Evolutionary conservation across 768 basidiomycete species (phyloP).

Genomic region (Leccinum variicolor): DNA sequence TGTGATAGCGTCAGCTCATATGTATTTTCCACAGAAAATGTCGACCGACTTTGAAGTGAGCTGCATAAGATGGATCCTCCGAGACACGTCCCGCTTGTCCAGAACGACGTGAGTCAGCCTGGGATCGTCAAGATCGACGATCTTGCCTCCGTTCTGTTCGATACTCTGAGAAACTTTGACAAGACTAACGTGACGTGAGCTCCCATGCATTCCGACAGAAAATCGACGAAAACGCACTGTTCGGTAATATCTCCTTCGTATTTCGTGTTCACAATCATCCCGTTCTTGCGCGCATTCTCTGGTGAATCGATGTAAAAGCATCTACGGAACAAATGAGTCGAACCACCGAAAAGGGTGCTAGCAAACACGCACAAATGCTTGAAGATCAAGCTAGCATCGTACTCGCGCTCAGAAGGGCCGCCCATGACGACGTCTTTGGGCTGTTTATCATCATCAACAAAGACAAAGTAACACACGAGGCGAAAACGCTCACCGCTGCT

Average conservation of each 20-base stretch:
- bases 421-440: constrained; percentile 59
- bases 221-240: constrained; percentile 40
- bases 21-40: not conserved
- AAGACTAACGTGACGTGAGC: constrained; percentile 44
- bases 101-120: constrained; percentile 85
- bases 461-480: not conserved
- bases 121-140: constrained; percentile 66
- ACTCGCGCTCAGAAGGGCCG: constrained; percentile 69
- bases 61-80: constrained; percentile 67
- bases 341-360: not conserved
- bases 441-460: constrained; percentile 7
- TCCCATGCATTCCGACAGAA: not conserved
- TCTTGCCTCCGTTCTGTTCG: constrained; percentile 64
- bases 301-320: constrained; percentile 88
- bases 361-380: constrained; percentile 62
- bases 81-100: constrained; percentile 76
- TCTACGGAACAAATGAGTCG: constrained; percentile 36
- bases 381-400: constrained; percentile 79
- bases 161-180: constrained; percentile 49
- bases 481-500: not conserved
- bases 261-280: constrained; percentile 55
- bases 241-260: constrained; percentile 49
- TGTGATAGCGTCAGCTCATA: constrained; percentile 29
- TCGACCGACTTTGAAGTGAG: constrained; percentile 64
- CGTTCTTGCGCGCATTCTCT: constrained; percentile 63